Evolutionary conservation across 2,329 filamentous ascomycete species (phyloP), one percentile per base, ranked within the genome.

Genomic region (Aureobasidium vineae): DNA sequence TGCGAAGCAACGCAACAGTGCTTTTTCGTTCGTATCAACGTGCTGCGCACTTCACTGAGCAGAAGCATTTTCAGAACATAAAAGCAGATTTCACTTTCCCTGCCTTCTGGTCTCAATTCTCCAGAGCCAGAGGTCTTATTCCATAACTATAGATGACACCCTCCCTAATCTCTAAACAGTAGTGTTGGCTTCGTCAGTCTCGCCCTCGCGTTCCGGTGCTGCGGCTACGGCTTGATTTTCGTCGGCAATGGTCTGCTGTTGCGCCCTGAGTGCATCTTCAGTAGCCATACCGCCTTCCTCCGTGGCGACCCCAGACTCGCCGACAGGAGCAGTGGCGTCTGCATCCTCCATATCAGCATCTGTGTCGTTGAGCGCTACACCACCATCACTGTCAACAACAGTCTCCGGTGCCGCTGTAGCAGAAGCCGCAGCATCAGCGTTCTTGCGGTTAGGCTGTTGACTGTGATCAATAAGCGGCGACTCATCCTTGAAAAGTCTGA

Each of bases 401-500:
- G 72, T 70, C 49, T 78, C 77, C 1, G 70, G 72, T 45, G 41
- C 84, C 2, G 45, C 19, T 13, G 38, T 38, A 8, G 26, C 23
- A 28, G 31, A 15, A 15, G 21, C 19, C 3, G 54, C n/a, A 11
- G 43, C 15, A 7, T 56, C 53, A 16, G 15, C 49, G 6, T 43
- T 43, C 43, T 43, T 50, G 26, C 53, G 53, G 41, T 61, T 61
- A 19, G 57, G 57, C 11, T 71, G 71, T 36, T 75, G 74, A 28
- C 69, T 71, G 71, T 85, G 85, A 76, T 95, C 96, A 69, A 96
- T 85, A 56, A 97, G 83, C 4, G 91, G 91, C 0, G 90, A 89
- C 33, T 89, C 89, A 72, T 98, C 94, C 75, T 97, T 96, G 80
- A 89, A 99, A 68, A 99, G 83, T 26, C 95, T 85, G 70, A 98